phyloP scores from a whole-genome alignment of 2,329 filamentous ascomycete species.

The Pseudocercospora vitis region DNA sequence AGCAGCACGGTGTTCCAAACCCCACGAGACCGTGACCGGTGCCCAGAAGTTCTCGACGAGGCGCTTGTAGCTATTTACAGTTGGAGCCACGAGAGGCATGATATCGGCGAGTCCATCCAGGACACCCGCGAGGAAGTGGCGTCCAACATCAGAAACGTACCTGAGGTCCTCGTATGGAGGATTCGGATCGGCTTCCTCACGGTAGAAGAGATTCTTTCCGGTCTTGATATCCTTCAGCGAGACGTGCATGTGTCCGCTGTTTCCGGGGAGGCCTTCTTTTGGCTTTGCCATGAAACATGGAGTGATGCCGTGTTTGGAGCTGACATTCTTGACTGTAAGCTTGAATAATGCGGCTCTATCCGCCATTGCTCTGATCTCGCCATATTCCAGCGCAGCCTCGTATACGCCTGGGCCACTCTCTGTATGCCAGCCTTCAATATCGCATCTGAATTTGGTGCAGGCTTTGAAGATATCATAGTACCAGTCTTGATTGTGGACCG shows the following conservation, averaged over 20 bases:
- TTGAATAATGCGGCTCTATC: constrained; percentile 93
- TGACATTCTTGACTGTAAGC: constrained; percentile 86
- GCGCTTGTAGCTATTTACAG: constrained; percentile 96
- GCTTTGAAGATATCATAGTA: constrained; percentile 85
- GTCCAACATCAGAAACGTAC: constrained; percentile 80
- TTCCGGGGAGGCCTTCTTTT: constrained; percentile 83
- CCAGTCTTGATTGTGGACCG: constrained; percentile 87
- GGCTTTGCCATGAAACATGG: constrained; percentile 99
- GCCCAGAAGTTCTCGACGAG: constrained; percentile 99
- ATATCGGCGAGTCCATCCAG: constrained; percentile 87
- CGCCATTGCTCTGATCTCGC: constrained; percentile 83
- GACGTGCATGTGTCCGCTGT: constrained; percentile 93
- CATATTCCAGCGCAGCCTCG: constrained; percentile 90
- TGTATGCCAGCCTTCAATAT: constrained; percentile 93
- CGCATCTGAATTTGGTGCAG: constrained; percentile 73
- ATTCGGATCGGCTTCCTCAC: constrained; percentile 68
- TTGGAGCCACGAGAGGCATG: constrained; percentile 93
- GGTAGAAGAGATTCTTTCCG: constrained; percentile 82
- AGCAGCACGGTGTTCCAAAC: constrained; percentile 88
- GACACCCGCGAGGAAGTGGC: constrained; percentile 89
- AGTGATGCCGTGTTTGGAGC: constrained; percentile 83
- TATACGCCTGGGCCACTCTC: constrained; percentile 93
- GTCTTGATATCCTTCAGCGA: constrained; percentile 72
- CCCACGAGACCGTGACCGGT: constrained; percentile 96
- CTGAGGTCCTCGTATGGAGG: constrained; percentile 73